Conservation (phyloP, 208 protist genomes). For the Acanthamoeba castellanii region DNA sequence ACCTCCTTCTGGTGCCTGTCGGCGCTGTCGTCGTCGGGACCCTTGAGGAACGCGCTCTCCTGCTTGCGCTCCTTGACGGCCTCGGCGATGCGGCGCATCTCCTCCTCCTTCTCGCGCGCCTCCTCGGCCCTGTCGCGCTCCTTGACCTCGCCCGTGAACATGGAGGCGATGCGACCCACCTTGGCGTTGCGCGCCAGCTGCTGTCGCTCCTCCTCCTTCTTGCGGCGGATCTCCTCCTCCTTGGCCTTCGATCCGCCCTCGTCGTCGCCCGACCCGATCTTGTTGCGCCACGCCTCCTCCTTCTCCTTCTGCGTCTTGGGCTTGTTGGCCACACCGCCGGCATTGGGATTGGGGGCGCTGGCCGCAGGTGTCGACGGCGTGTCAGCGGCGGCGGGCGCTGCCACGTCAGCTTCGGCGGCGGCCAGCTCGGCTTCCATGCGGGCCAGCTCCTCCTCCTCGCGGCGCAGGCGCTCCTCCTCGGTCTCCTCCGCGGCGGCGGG, state of each 20-base stretch:
- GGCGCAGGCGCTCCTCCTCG: conserved; percentile 42
- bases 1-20: conserved; percentile 20
- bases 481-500: background rate
- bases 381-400: too few species aligned
- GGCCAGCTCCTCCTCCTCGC: conserved; percentile 47
- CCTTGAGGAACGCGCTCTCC: conserved; percentile 16
- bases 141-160: conserved; percentile 29
- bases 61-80: conserved; percentile 60
- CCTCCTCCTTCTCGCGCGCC: conserved; percentile 19
- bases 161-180: conserved; percentile 52
- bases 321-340: background rate
- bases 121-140: background rate
- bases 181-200: conserved; percentile 24
- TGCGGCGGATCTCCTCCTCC: conserved; percentile 52
- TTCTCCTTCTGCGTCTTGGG: conserved; percentile 41
- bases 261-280: background rate
- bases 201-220: conserved; percentile 58
- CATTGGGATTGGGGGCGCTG: background rate
- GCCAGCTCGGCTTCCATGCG: conserved; percentile 43
- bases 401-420: background rate
- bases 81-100: conserved; percentile 47
- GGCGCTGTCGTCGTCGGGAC: background rate
- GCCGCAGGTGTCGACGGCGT: background rate
- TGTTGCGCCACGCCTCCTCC: conserved; percentile 5
- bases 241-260: conserved; percentile 45